phyloP scores from a whole-genome alignment of 2,329 filamentous ascomycete species.

The Penicillium nordicum region DNA sequence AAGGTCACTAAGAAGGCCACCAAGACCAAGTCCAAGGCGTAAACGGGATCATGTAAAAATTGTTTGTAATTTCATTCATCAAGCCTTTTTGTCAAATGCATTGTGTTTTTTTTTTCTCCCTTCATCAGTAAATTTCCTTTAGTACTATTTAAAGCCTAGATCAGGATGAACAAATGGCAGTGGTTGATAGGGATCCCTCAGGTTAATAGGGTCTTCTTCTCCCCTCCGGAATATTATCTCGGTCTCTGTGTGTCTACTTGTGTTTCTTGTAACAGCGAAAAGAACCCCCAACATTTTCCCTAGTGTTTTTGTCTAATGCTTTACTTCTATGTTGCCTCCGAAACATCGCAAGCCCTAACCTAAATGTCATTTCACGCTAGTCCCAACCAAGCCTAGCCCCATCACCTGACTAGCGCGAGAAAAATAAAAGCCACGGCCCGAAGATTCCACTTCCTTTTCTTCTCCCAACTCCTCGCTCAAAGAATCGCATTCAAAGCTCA shows the following conservation, averaged over 20 bases:
- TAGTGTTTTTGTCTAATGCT: too few relatives aligned
- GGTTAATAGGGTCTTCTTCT: not conserved
- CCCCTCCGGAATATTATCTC: not conserved
- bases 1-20: conserved; percentile 29
- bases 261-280: not conserved
- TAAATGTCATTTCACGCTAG: not conserved
- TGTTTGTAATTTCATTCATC: conserved; percentile 18
- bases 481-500: conserved; percentile 99
- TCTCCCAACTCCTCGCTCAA: conserved; percentile 83
- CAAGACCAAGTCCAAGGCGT: conserved; percentile 32
- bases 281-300: not conserved
- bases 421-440: conserved; percentile 19
- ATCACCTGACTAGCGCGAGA: conserved; percentile 22
- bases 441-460: conserved; percentile 28
- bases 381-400: conserved; percentile 19
- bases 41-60: conserved; percentile 23
- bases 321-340: not conserved
- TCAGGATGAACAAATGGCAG: not conserved
- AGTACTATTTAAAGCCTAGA: not conserved
- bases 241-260: not conserved
- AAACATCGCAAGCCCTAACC: not conserved
- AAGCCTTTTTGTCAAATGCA: conserved; percentile 21
- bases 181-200: not conserved
- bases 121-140: not conserved
- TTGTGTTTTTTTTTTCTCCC: conserved; percentile 3